Evolutionary conservation across 2,329 filamentous ascomycete species (phyloP).

Genomic region (Aspergillus udagawae): DNA sequence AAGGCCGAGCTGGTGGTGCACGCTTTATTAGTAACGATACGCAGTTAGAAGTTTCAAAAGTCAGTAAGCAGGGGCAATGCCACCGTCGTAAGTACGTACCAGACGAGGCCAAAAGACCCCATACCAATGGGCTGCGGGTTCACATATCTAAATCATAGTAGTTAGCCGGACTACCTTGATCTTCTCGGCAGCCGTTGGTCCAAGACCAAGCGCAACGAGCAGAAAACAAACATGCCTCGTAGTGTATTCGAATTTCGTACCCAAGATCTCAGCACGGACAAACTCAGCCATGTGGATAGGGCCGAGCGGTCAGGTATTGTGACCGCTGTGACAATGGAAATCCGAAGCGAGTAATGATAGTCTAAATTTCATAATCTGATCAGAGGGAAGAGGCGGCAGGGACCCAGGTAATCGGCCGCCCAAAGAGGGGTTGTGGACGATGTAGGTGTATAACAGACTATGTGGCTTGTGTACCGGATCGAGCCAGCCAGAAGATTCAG

Average conservation of each 20-base stretch:
- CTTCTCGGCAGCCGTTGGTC: neutral
- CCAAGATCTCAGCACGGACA: slow-evolving; percentile 97
- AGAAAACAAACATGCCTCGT: slow-evolving; percentile 64
- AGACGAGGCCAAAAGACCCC: slow-evolving; percentile 97
- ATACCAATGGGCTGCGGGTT: slow-evolving; percentile 98
- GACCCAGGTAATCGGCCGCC: neutral
- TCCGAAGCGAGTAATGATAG: neutral
- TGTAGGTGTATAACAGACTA: neutral
- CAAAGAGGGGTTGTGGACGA: neutral
- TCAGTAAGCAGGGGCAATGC: neutral
- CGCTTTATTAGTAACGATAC: neutral
- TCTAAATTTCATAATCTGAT: neutral
- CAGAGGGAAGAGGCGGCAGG: neutral
- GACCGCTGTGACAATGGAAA: neutral
- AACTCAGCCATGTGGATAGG: slow-evolving; percentile 83
- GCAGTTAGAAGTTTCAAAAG: no score
- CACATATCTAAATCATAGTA: slow-evolving; percentile 66
- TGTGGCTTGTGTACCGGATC: neutral
- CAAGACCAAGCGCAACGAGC: neutral
- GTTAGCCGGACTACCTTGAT: slow-evolving; percentile 18
- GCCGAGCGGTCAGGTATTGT: neutral
- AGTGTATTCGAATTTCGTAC: slow-evolving; percentile 98
- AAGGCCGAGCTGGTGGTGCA: slow-evolving; percentile 70
- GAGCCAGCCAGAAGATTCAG: neutral
- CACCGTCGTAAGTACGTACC: slow-evolving; percentile 52